A percentile compares a stretch with the other conserved stretches of the same genome.
These are phyloP conservation scores for Acacia acuminata DNA, from an alignment of 306 rosid genomes.

Conservation along the genomic window DNA sequence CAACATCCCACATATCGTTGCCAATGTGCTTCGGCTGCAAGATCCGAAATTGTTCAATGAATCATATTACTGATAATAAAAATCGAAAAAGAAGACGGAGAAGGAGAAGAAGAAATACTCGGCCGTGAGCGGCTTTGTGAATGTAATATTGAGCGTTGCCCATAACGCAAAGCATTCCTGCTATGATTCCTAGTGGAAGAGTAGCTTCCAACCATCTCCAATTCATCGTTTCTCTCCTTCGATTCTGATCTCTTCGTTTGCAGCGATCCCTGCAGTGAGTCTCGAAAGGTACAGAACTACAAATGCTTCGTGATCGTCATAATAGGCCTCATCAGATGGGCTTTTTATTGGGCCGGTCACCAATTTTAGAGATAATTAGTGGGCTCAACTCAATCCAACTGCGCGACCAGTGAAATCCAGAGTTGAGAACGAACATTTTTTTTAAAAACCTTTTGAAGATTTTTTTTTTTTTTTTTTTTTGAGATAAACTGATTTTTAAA, in stretches of 20 bases:
- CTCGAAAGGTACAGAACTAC: not conserved
- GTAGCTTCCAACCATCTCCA: constrained; percentile 44
- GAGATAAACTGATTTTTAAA: too few relatives aligned
- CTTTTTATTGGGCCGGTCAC: not conserved
- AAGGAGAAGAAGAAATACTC: constrained; percentile 48
- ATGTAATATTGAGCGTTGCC: constrained; percentile 89
- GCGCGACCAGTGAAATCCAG: not conserved
- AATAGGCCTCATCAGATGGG: not conserved
- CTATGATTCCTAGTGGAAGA: constrained; percentile 87
- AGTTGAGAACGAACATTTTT: not conserved
- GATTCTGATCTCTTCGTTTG: not conserved
- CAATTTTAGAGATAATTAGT: not conserved
- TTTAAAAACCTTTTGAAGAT: too few relatives aligned
- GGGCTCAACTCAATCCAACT: not conserved
- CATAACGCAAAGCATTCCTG: constrained; percentile 86
- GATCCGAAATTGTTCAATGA: not conserved
- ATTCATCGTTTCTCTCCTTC: constrained; percentile 38
- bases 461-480: too few relatives aligned
- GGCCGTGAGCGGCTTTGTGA: constrained; percentile 88
- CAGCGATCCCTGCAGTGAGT: not conserved
- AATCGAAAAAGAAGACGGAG: not conserved
- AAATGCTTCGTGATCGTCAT: not conserved
- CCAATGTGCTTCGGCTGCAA: constrained; percentile 92
- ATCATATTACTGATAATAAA: not conserved
- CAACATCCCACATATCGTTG: constrained; percentile 91